These are phyloP conservation scores for Quercus engelmannii DNA, from an alignment of 306 rosid genomes.

Conservation along the genomic window DNA sequence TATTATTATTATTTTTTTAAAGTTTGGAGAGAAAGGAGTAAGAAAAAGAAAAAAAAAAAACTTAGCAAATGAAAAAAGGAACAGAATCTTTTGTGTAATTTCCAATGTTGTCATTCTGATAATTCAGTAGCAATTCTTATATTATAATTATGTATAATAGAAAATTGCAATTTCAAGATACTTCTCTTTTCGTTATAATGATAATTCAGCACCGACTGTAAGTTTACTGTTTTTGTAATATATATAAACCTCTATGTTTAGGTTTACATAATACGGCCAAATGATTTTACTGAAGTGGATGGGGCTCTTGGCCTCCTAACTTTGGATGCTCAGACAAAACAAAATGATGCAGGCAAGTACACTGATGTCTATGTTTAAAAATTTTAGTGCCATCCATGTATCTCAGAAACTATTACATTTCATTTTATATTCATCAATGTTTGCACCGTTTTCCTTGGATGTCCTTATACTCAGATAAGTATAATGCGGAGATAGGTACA, in stretches of 20 bases:
- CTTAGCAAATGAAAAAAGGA: not conserved
- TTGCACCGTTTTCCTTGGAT: constrained; percentile 15
- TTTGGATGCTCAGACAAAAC: constrained; percentile 42
- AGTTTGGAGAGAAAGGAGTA: too few relatives aligned
- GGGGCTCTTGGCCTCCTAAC: constrained; percentile 47
- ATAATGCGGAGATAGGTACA: constrained; percentile 18
- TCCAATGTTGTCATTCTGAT: not conserved
- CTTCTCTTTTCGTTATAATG: not conserved
- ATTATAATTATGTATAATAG: not conserved
- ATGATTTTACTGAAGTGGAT: constrained; percentile 50
- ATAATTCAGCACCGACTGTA: not conserved
- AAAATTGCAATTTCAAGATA: not conserved
- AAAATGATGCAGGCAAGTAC: constrained; percentile 52
- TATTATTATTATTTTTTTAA: too few relatives aligned
- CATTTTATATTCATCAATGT: not conserved
- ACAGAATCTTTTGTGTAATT: not conserved
- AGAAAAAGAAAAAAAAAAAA: not conserved
- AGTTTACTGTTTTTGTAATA: not conserved
- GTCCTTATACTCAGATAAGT: constrained; percentile 36
- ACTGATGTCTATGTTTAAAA: constrained; percentile 11
- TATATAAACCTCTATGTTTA: constrained; percentile 16
- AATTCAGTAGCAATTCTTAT: not conserved
- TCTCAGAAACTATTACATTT: not conserved
- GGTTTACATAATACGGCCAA: constrained; percentile 66
- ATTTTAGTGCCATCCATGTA: constrained; percentile 3